Conservation (phyloP, 768 basidiomycete genomes). For the Termitomyces sp. region DNA sequence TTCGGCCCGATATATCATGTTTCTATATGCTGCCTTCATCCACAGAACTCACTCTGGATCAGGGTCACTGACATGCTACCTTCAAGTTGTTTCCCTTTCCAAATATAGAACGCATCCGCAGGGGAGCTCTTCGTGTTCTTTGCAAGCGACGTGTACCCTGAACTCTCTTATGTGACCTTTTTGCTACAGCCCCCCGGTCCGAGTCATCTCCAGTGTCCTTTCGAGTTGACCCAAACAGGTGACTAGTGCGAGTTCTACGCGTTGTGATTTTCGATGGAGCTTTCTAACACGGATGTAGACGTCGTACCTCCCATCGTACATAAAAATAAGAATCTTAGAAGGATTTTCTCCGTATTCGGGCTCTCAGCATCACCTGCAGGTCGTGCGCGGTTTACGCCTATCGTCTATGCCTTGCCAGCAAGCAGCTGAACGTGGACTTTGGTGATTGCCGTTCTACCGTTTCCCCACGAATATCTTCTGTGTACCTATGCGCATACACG, state of each 20-base stretch:
- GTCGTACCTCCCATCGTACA: neutral
- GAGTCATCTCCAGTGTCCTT: neutral
- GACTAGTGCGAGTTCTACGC: neutral
- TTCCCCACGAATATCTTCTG: neutral
- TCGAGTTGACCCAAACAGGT: neutral
- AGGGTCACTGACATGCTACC: neutral
- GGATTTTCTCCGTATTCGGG: constrained; percentile 1
- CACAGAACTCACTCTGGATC: neutral
- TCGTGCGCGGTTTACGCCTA: constrained; percentile 7
- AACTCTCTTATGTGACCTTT: neutral
- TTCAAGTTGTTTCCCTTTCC: neutral
- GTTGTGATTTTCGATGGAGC: neutral
- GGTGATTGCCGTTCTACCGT: neutral
- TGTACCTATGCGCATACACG: neutral
- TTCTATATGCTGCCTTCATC: no score
- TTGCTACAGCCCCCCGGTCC: neutral
- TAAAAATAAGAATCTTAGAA: neutral
- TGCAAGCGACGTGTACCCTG: neutral
- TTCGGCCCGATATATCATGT: neutral
- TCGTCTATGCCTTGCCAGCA: neutral
- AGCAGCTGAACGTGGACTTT: neutral
- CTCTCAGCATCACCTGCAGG: constrained; percentile 3
- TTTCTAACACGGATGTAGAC: neutral
- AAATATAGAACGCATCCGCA: neutral
- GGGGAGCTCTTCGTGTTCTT: neutral